Evolutionary conservation across 306 rosid genomes (phyloP).

Genomic region (Inga oerstediana): DNA sequence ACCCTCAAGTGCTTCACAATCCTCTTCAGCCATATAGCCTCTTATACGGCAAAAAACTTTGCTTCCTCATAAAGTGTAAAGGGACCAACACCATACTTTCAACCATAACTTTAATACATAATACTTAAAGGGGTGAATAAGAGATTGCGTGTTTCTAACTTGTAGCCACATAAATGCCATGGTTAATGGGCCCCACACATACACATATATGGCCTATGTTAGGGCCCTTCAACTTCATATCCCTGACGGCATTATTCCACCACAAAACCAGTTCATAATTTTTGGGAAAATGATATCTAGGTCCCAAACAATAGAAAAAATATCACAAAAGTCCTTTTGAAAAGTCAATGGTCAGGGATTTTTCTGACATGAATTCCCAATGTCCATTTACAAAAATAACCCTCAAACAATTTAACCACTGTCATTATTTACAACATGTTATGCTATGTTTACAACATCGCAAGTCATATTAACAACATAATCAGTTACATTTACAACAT

Average conservation of each 20-base stretch:
- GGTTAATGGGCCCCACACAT: neutral
- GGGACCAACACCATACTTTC: neutral
- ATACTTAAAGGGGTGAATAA: neutral
- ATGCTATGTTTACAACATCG: too few species aligned
- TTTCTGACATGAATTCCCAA: too few species aligned
- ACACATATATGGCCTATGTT: neutral
- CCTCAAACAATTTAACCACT: too few species aligned
- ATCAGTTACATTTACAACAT: too few species aligned
- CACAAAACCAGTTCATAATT: neutral
- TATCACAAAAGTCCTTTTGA: too few species aligned
- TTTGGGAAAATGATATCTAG: too few species aligned
- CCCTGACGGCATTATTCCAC: neutral
- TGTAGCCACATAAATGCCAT: neutral
- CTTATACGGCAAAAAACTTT: neutral
- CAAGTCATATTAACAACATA: too few species aligned
- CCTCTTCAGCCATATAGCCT: neutral
- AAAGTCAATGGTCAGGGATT: too few species aligned
- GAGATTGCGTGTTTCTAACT: neutral
- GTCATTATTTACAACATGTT: too few species aligned
- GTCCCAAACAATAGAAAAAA: too few species aligned
- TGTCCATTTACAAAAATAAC: too few species aligned
- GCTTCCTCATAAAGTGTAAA: neutral
- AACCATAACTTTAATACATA: neutral
- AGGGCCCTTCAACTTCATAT: neutral
- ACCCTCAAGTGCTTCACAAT: neutral